Evolutionary conservation across 345 rosid species (phyloP), one percentile per base, ranked within the genome.

Genomic region (Camelina sativa): DNA sequence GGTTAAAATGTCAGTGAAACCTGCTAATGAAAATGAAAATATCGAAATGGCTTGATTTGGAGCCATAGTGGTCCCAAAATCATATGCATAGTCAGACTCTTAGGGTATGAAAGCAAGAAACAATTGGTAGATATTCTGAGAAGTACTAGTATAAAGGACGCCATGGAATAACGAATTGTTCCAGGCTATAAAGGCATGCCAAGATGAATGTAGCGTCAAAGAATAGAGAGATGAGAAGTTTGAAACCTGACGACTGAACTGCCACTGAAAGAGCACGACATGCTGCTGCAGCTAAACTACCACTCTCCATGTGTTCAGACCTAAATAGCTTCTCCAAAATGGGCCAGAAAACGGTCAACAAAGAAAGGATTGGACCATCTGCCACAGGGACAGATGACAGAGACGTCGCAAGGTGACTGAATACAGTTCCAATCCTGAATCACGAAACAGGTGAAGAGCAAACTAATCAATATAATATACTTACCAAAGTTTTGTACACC

Each of bases 231-330:
- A 62, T 64, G 35, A 63, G 55, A 67, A 58, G 65, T 71, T 51
- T 58, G 72, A 76, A 81, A 94, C 97, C 96, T 78, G 91, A 91
- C 1, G 96, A 94, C 65, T 86, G 98, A 83, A 94, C 85, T n/a
- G 98, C 96, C 44, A 84, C 84, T 22, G 96, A 87, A 72, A 94
- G 96, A 72, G 96, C 96, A 75, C 95, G 90, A 65, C 97, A 89
- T 74, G 97, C 96, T 72, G 96, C 96, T 8, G 85, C 55, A 35
- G 98, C 86, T 75, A 94, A 80, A 83, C 83, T 82, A 71, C 89
- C 83, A 82, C 81, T 91, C 81, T 91, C 96, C 95, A 94, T 87
- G 79, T 87, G 92, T 54, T 85, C 84, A 65, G 98, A 87, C 72
- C 85, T 84, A 76, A 88, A 85, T 53, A 94, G 82, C 81, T 91